phyloP scores from a whole-genome alignment of 176 grass and related monocot genomes.

The Bolboschoenus planiculmis region DNA sequence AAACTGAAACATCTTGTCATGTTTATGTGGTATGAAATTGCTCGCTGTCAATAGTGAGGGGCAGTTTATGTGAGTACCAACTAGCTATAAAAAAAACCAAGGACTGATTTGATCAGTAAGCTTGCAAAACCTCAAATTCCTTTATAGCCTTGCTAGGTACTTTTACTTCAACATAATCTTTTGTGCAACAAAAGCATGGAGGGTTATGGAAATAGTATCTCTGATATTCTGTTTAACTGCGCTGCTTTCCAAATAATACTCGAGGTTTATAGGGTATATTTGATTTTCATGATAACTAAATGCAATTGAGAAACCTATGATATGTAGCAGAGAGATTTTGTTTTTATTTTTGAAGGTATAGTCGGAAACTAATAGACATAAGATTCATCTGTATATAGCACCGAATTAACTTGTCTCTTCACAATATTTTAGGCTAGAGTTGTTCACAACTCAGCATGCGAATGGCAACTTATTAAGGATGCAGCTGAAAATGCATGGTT shows the following conservation, averaged over 20 bases:
- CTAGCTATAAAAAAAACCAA: neutral
- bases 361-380: no score
- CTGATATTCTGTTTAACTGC: neutral
- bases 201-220: neutral
- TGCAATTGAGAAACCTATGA: neutral
- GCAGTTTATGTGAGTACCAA: neutral
- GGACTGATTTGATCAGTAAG: no score
- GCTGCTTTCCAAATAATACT: neutral
- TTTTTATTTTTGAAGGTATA: neutral
- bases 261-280: neutral
- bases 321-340: neutral
- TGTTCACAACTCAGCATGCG: conserved; percentile 64
- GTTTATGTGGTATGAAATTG: neutral
- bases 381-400: neutral
- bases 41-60: neutral
- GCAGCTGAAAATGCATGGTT: conserved; percentile 60
- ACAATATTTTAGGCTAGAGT: conserved; percentile 51
- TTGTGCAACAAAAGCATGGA: neutral
- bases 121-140: neutral
- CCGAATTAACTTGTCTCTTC: neutral
- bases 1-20: neutral
- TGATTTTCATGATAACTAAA: neutral
- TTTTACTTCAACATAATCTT: conserved; percentile 12
- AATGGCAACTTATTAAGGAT: conserved; percentile 93
- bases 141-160: conserved; percentile 1